Evolutionary conservation across 2,329 filamentous ascomycete genomes (phyloP), one percentile per base, ranked within the genome.

Genomic region (Exophiala sp.): DNA sequence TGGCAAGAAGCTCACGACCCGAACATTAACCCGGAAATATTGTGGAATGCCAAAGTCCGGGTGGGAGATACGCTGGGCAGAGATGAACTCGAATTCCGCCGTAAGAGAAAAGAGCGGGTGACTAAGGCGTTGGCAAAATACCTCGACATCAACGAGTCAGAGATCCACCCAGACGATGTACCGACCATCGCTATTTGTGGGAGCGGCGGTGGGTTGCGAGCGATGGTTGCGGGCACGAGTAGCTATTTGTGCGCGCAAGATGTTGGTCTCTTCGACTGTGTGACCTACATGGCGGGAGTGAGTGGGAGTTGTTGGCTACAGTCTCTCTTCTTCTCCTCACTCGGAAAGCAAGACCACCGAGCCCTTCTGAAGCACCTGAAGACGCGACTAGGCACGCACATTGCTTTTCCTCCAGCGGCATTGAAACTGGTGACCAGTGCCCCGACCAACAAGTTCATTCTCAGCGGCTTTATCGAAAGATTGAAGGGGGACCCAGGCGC

Each of bases 251-350:
- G 89, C 2, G 79, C 88, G 0, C 81, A 88, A 52, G 86, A 96
- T 65, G 85, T 86, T 50, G 93, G 93, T 0, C 73, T 98, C 0
- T 94, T 95, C 65, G 90, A 96, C 68, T 97, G 93, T 65, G 79
- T 88, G 9, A 97, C 90, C 1, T 98, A 98, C 63, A 95, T 89
- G 0, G 88, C 91, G 3, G 93, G 93, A 1, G 93, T 98, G 42
- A 96, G 89, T 64, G 93, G 93, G 0, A 94, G 87, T 57, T 97
- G 93, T 67, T 98, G 93, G 93, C 76, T 97, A 4, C 91, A 97
- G 66, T 77, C 86, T 0, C 75, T 98, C 2, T 95, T 87, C 64
- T 83, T 93, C 63, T 91, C 88, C 0, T 87, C 88, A 0, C 77
- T 97, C 49, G 78, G 84, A 0, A 74, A 77, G 13, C 80, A 82